Base-by-base conservation (phyloP, 495 filamentous ascomycete species). In the Penicillium pancosmium region DNA sequence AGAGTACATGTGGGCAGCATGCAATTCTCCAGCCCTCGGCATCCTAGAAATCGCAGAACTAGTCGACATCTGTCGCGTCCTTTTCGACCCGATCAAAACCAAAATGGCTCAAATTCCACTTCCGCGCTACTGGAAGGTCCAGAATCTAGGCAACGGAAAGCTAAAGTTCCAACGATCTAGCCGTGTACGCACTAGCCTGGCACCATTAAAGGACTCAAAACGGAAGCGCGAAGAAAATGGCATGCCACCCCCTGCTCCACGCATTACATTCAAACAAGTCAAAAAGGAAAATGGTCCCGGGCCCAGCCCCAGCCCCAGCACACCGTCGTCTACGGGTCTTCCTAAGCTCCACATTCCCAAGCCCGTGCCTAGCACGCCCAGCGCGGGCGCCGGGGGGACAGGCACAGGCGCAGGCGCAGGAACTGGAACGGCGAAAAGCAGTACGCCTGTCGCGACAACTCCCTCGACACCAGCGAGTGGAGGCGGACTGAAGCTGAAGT, bases 11-110 rank as follows among this genome's bases (percentile, higher is more conserved):
- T 95, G 92, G 91, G 77, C 80, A 50, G 92, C 92, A 18, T 81
- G 91, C 48, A 85, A 86, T 40, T 93, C 92, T 0, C 78, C 82
- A 0, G 66, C 68, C 33, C 81, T 91, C 54, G 84, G 85, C 8
- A 59, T 90, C 2, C 68, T 82, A n/a, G 92, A 98, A 67, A 80
- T 93, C 33, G 78, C 81, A n/a, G 86, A 91, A 50, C 74, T 97
- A 3, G 75, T 89, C 18, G 90, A 95, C 59, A 78, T 97, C 41
- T 93, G 90, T 67, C 76, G 74, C 13, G 73, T 91, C 23, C 77
- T 98, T 55, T 94, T 90, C 60, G 84, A 88, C 12, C 77, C 87
- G 0, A 77, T 86, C 3, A 82, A 83, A 19, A 84, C 83, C 5
- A 78, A 90, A 41, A 68, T 83, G 25, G 72, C 95, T 13, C 79